Evolutionary conservation across 306 rosid genomes (phyloP), one percentile per base, ranked within the genome.

Genomic region (Malus domestica): DNA sequence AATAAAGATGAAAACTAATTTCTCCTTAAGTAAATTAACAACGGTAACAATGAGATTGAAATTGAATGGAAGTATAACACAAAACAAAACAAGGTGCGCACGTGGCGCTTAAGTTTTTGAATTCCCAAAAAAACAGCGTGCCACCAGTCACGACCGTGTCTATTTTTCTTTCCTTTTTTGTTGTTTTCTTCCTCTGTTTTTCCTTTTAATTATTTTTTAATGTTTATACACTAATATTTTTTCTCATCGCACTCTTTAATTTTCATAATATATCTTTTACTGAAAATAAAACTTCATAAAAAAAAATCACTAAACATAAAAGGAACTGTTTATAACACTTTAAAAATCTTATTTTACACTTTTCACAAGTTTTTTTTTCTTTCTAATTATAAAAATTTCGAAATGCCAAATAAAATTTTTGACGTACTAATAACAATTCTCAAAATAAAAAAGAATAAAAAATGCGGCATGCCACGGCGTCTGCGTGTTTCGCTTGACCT

Each of bases 51-150:
- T 3, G 25, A 3, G 12, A 19, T 55, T 0, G 20, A 62, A 12
- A 19, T 55, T 0, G 35, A 62, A 12, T 4, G 35, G 10, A 29
- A 62, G 20, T 25, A 27, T 3, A 4, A 35, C 40, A 71, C 33
- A 71, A 4, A 11, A 13, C 18, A 40, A 58, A 75, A n/a, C 66
- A 4, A 54, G 66, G 49, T 13, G 49, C 80, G 75, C 75, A 27
- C 18, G 30, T 19, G 68, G 68, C 62, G 74, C 69, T 68, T 35
- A 44, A 42, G 13, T 68, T 59, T 77, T 58, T 68, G 60, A 77
- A 70, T 77, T 68, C 80, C 74, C 5, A 32, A 33, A 33, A 33
- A 52, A n/a, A 15, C 9, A 3, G 10, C 23, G 72, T 65, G 38
- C 72, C 40, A 20, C 20, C 8, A 49, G 20, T 49, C 20, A 12